Evolutionary conservation across 805 yeast species (phyloP).

Genomic region (Wickerhamia fluorescens): DNA sequence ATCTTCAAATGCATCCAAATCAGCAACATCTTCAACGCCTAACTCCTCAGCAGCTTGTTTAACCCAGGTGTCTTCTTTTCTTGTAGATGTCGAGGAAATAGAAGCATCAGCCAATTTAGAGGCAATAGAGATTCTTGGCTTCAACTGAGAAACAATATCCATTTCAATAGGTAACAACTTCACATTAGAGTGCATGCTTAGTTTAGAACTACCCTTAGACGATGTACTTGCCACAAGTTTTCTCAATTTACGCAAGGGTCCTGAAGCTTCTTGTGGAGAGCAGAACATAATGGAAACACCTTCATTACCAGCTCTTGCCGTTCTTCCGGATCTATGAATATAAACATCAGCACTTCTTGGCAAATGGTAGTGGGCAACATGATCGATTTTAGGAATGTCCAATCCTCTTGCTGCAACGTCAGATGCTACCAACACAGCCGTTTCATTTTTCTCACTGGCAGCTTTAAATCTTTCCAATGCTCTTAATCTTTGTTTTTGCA

Average conservation of each 20-base stretch:
- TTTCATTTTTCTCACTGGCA: constrained; percentile 38
- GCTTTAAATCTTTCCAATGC: constrained; percentile 74
- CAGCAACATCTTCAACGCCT: constrained; percentile 68
- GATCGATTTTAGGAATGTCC: constrained; percentile 85
- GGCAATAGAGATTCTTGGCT: constrained; percentile 62
- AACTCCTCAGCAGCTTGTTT: constrained; percentile 88
- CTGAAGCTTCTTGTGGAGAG: constrained; percentile 89
- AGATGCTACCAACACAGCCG: constrained; percentile 78
- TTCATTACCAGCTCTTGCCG: constrained; percentile 91
- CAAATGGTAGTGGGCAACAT: constrained; percentile 91
- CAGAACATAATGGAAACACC: constrained; percentile 95
- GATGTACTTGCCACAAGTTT: constrained; percentile 39
- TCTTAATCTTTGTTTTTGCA: constrained; percentile 85
- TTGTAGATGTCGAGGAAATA: constrained; percentile 49
- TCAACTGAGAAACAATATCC: constrained; percentile 63
- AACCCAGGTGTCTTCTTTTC: constrained; percentile 75
- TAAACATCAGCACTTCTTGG: constrained; percentile 93
- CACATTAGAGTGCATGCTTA: constrained; percentile 43
- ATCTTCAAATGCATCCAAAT: constrained; percentile 56
- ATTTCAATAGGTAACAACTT: constrained; percentile 70
- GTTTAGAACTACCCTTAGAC: constrained; percentile 12
- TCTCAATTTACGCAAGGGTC: constrained; percentile 74
- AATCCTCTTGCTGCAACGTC: constrained; percentile 98
- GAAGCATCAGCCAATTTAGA: constrained; percentile 70
- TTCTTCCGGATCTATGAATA: constrained; percentile 94